A percentile compares a stretch with the other conserved stretches of the same genome.
Conservation (phyloP, 192 early-diverging fungal species). For the Paraglomus occultum region DNA sequence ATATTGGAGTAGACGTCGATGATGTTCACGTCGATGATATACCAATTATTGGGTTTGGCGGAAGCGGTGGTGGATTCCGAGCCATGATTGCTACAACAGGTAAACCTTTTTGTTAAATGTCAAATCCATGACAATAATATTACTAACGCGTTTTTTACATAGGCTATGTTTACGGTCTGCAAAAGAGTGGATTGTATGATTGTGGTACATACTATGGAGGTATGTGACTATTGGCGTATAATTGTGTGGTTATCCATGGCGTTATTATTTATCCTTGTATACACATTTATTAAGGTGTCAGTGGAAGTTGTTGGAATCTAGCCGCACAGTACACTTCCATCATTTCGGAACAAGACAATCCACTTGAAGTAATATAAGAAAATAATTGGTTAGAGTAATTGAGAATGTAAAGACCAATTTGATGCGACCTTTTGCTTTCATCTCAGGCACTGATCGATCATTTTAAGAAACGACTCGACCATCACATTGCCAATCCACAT, state of each 20-base stretch:
- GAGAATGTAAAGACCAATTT: conserved; percentile 1
- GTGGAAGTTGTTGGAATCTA: conserved; percentile 61
- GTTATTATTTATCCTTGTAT: background rate
- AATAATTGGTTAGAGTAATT: conserved; percentile 32
- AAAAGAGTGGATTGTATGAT: conserved; percentile 63
- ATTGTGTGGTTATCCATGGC: background rate
- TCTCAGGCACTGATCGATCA: conserved; percentile 36
- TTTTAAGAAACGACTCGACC: conserved; percentile 32
- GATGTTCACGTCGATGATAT: conserved; percentile 65
- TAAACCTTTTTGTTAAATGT: background rate
- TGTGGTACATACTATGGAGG: conserved; percentile 71
- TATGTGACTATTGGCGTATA: background rate
- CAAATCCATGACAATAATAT: too few species aligned
- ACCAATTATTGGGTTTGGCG: conserved; percentile 66
- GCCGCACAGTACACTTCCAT: conserved; percentile 32
- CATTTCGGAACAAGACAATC: background rate
- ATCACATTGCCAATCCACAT: conserved; percentile 33
- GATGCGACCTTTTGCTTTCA: background rate
- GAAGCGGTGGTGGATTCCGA: conserved; percentile 74
- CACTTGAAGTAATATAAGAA: background rate
- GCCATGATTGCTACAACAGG: conserved; percentile 63
- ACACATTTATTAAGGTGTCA: conserved; percentile 36
- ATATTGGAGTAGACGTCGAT: conserved; percentile 61
- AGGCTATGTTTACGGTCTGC: conserved; percentile 63
- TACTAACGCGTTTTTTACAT: conserved; percentile 26